Conservation (phyloP, 1,284 basidiomycete genomes). For the Tilletiaria anomala region DNA sequence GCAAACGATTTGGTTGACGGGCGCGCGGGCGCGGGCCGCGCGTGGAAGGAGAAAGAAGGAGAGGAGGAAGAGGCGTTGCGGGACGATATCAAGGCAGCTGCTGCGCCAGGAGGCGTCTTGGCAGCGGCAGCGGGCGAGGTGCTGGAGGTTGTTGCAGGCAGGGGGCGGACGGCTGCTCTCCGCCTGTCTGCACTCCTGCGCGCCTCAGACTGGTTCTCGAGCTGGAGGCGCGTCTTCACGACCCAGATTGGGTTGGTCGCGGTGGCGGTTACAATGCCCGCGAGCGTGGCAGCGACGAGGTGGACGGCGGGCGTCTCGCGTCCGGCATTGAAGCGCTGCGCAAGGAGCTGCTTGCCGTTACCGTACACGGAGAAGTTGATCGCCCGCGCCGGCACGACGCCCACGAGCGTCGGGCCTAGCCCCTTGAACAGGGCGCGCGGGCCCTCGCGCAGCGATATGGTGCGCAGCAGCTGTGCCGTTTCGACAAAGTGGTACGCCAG, state of each 20-base stretch:
- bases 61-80: constrained; percentile 1
- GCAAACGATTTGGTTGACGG: constrained; percentile 48
- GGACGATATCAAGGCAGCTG: constrained; percentile 3
- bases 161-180: neutral
- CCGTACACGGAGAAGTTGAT: constrained; percentile 99
- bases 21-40: constrained; percentile 13
- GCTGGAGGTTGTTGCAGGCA: too few species aligned
- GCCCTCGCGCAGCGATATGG: constrained; percentile 50
- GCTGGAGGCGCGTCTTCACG: constrained; percentile 85
- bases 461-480: constrained; percentile 63
- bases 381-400: constrained; percentile 71
- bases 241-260: constrained; percentile 98
- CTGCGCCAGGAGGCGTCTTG: neutral
- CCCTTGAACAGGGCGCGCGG: constrained; percentile 83
- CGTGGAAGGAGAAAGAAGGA: constrained; percentile 18
- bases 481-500: constrained; percentile 86
- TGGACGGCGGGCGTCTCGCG: constrained; percentile 73
- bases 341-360: constrained; percentile 83
- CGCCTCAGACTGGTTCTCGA: constrained; percentile 37
- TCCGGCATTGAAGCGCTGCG: constrained; percentile 63
- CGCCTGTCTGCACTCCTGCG: too few species aligned
- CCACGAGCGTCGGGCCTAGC: constrained; percentile 82
- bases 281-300: constrained; percentile 67
- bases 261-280: constrained; percentile 65
- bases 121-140: neutral